Base-by-base conservation (phyloP, 1,284 basidiomycete genomes). In the Sanghuangporus weigelae region DNA sequence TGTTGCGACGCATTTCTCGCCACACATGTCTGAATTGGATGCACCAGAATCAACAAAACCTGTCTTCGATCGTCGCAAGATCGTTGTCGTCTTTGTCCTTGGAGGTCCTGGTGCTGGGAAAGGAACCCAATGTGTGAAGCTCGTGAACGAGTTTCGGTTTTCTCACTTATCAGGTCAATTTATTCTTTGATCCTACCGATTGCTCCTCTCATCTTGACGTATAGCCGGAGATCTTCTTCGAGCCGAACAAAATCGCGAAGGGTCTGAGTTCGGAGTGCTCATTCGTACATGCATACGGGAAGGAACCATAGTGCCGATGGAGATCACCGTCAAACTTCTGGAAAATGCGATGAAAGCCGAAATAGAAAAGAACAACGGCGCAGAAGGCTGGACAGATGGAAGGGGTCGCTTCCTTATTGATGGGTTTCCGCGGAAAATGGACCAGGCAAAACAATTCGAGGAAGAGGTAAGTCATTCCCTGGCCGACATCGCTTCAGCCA, bases 371-470 rank as follows among this genome's bases (percentile, higher is more conserved):
- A 70, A 71, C 10, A 74, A 73, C 61, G 69, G 74, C 1, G 78
- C 77, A 7, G 76, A 79, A 12, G 87, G 84, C 31, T 96, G 95
- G 95, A 73, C 75, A 31, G 78, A 84, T 57, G 93, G 90, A 48
- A 81, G 80, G 64, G 93, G 92, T 46, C 86, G 94, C 56, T 99
- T 99, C 82, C 82, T 99, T 67, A 90, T 99, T 69, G 97, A 99
- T 70, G 97, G 97, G 3, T 99, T 99, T 79, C 97, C 97, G 53
- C 84, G 97, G 66, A 94, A 98, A 82, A 95, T 99, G 94, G 97
- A 99, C 75, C 97, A 99, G 78, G 96, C 96, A 0, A 69, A 90
- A 72, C 89, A 89, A 76, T 99, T 99, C 72, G 97, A 99, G 73
- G 81, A 93, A 72, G 83, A 87, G 57, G 96, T 96, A 70, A 70